Evolutionary conservation across 75 land plant genomes (phyloP), one percentile per base, ranked within the genome.

Genomic region (Cupressus sempervirens): DNA sequence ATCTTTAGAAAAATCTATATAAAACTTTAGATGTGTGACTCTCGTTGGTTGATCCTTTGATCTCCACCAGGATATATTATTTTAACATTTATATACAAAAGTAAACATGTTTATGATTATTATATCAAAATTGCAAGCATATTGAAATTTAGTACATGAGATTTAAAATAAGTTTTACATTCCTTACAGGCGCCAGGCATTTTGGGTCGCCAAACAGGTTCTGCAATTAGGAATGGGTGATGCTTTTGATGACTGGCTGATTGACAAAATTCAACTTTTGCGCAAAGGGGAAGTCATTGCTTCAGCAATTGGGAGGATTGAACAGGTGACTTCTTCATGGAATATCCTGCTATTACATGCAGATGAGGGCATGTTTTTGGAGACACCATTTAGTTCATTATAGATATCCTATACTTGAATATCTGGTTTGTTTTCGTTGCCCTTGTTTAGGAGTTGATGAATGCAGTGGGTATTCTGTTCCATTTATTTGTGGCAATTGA

Each of bases 201-300:
- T 98, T 81, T 98, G 99, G 99, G 96, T 98, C 86, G 99, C 95
- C 14, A 98, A 96, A 86, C 98, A 95, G 80, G 84, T 98, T 38
- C 84, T 98, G 83, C 99, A 98, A 86, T 83, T 98, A 41, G 99
- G 99, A 85, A 96, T 98, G 97, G 99, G 98, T 41, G 99, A 98
- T 94, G 99, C 99, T 30, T 85, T 98, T 84, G 99, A 98, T 89
- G 99, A 98, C 85, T 98, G 98, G 98, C 75, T 98, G 52, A 88
- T 98, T 86, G 94, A 89, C 45, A 94, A 95, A 90, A 93, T 98
- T 41, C 99, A 91, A 75, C 89, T 89, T 82, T 86, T 98, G 62
- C 90, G 99, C 45, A 93, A 86, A 86, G 99, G 98, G 48, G 90
- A 95, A 43, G 90, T 93, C 32, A 85, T 98, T 85, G 99, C 98